Evolutionary conservation across 805 yeast genomes (phyloP).

Genomic region (Nakazawaea siamensis): DNA sequence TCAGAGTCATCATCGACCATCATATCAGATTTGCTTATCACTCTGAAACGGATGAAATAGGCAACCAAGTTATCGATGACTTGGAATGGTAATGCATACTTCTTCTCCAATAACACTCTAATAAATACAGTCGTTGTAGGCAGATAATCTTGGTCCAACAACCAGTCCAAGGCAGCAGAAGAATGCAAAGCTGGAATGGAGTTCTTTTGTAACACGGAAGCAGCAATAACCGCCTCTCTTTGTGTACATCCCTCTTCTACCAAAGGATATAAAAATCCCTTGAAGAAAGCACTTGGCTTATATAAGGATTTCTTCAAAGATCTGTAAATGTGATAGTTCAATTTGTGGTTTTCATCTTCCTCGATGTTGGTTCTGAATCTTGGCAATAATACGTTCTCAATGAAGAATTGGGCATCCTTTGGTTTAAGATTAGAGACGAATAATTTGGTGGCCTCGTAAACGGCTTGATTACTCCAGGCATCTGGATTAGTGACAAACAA

Average conservation of each 20-base stretch:
- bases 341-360: conserved; percentile 62
- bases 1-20: conserved; percentile 28
- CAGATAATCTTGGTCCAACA: conserved; percentile 72
- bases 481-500: conserved; percentile 89
- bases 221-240: conserved; percentile 92
- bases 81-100: conserved; percentile 94
- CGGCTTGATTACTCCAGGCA: conserved; percentile 91
- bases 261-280: conserved; percentile 89
- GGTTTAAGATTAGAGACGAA: conserved; percentile 88
- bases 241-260: conserved; percentile 84
- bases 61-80: conserved; percentile 91
- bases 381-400: conserved; percentile 58
- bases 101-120: conserved; percentile 83
- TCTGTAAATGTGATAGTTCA: conserved; percentile 90
- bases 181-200: conserved; percentile 95
- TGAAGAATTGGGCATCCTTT: conserved; percentile 80
- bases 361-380: conserved; percentile 67
- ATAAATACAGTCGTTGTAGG: conserved; percentile 91
- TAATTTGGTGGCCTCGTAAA: conserved; percentile 88
- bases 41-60: conserved; percentile 87
- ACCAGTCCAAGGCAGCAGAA: conserved; percentile 85
- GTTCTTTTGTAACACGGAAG: conserved; percentile 80
- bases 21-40: conserved; percentile 31
- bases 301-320: conserved; percentile 87
- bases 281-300: conserved; percentile 96